Conservation (phyloP, 805 yeast species). For the Torulaspora microellipsoides region DNA sequence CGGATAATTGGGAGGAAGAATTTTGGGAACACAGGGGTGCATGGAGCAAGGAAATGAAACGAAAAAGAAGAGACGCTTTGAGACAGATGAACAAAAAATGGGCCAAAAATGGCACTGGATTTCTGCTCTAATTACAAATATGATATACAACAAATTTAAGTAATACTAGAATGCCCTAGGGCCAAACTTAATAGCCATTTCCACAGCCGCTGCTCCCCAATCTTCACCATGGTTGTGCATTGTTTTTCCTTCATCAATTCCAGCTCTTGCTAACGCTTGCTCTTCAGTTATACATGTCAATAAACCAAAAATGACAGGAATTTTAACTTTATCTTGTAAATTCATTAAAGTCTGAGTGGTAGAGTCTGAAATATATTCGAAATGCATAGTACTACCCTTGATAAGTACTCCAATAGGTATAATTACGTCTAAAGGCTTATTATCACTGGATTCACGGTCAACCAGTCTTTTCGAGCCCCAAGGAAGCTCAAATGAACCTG, state of each 20-base stretch:
- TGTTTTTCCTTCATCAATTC: conserved; percentile 55
- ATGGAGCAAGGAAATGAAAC: conserved; percentile 68
- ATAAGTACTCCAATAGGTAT: conserved; percentile 93
- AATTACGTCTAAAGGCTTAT: conserved; percentile 67
- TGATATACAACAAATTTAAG: background rate
- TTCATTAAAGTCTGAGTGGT: conserved; percentile 82
- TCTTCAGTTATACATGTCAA: conserved; percentile 90
- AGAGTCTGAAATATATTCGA: conserved; percentile 92
- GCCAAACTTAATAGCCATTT: conserved; percentile 63
- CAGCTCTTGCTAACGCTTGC: conserved; percentile 92
- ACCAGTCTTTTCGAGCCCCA: conserved; percentile 60
- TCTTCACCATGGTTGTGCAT: conserved; percentile 97
- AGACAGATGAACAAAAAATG: conserved; percentile 50
- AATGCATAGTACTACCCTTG: conserved; percentile 97
- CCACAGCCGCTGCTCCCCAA: conserved; percentile 99
- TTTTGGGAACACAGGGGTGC: conserved; percentile 84
- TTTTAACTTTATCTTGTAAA: conserved; percentile 60
- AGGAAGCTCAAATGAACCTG: conserved; percentile 94
- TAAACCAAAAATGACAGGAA: conserved; percentile 90
- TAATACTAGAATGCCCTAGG: conserved; percentile 15
- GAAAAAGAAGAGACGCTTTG: conserved; percentile 67
- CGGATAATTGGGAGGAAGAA: conserved; percentile 60
- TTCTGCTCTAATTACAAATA: conserved; percentile 4
- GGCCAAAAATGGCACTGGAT: conserved; percentile 15
- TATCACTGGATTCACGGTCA: conserved; percentile 40